Base-by-base conservation (phyloP, 2,329 filamentous ascomycete species). In the Chaetomiaceae sp. region DNA sequence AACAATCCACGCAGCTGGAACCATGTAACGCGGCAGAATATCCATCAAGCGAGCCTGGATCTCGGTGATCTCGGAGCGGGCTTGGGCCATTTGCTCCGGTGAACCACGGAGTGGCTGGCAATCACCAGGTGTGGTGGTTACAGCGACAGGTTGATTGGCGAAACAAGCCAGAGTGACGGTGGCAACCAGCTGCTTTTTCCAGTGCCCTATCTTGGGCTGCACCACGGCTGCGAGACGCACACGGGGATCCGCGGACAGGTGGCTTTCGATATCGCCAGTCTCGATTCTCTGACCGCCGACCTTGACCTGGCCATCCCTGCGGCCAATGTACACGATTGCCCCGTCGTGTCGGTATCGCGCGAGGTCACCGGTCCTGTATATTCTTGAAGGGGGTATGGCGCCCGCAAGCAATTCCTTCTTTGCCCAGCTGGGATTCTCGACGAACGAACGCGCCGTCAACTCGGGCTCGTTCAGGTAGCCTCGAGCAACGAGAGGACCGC, bases 261-360 rank as follows among this genome's bases (percentile, higher is more conserved):
- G 53, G 20, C 50, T 56, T 52, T 64, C 61, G 19, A 64, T 59
- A 44, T 63, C 61, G 38, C 59, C 62, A 1, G 76, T 67, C 65
- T 76, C 81, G 52, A 78, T 68, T 48, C 77, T 64, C 54, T 73
- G 80, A 33, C 82, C 82, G 31, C 73, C 71, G 27, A 82, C 63
- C 63, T 82, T 82, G 38, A 81, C 71, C 61, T 81, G 79, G 1
- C 71, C 71, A 59, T 81, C 78, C 57, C 75, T 75, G 38, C 79
- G 70, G 47, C 77, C 78, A 45, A 76, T 52, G 50, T 69, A 75
- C 3, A 67, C 58, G 11, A 78, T 56, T 1, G 55, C 47, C 12
- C 66, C 70, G 54, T 72, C 68, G 7, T 55, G 59, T 33, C 64
- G 54, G 37, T 70, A 71, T 43, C 58, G 64, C 14, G 65, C 74